phyloP scores from a whole-genome alignment of 2,329 filamentous ascomycete species.

The Aspergillus piperis region DNA sequence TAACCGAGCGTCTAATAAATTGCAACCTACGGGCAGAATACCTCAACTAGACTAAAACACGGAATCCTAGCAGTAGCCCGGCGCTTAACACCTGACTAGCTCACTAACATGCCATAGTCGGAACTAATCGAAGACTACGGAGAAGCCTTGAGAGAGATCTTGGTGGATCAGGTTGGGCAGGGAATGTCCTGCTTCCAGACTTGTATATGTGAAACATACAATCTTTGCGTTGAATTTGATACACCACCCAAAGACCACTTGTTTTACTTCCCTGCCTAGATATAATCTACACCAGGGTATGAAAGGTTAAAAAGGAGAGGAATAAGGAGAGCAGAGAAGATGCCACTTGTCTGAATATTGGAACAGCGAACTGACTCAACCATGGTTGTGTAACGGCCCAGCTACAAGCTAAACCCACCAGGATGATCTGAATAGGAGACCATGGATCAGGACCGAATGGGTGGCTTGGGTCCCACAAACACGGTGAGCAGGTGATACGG shows the following conservation, averaged over 20 bases:
- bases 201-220: conserved; percentile 6
- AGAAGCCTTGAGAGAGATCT: conserved; percentile 5
- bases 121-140: conserved; percentile 1
- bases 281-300: not conserved
- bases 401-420: conserved; percentile 8
- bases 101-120: conserved; percentile 2
- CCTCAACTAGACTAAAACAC: conserved; percentile 1
- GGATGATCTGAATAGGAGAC: conserved; percentile 7
- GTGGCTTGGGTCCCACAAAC: conserved; percentile 16
- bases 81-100: conserved; percentile 5
- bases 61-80: conserved; percentile 3
- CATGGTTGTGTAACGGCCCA: conserved; percentile 9
- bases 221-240: conserved; percentile 1
- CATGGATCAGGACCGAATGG: conserved; percentile 15
- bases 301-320: not conserved
- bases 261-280: not conserved
- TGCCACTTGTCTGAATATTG: conserved; percentile 7
- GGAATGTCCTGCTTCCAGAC: not conserved
- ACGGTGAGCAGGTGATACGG: conserved; percentile 18
- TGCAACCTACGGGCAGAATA: not conserved
- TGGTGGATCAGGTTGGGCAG: conserved; percentile 6
- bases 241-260: not conserved
- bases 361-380: not conserved
- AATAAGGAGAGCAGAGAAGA: not conserved
- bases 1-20: conserved; percentile 4